Evolutionary conservation across 805 yeast species (phyloP), one percentile per base, ranked within the genome.

Genomic region (Candida ficus): DNA sequence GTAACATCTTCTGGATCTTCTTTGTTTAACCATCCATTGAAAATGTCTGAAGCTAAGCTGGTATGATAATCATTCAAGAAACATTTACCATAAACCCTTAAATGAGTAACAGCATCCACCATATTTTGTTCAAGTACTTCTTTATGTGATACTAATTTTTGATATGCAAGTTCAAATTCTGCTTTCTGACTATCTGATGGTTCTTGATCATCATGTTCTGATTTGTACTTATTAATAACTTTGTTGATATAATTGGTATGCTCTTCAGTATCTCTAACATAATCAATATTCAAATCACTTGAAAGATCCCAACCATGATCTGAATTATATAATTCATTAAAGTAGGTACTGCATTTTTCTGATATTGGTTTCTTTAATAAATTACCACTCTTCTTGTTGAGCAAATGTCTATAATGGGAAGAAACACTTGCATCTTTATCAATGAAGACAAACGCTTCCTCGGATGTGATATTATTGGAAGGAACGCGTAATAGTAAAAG

Each of bases 61-160:
- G 26, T 49, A n/a, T n/a, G n/a, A n/a, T n/a, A n/a, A 21, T 58
- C 58, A 4, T 58, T 54, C 32, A 71, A 46, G 47, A 57, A 75
- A 46, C 80, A 75, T 34, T 68, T 63, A 37, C 71, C 67, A 50
- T 66, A 75, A n/a, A 72, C 67, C 44, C 73, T 61, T 35, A 74
- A 47, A 46, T 70, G 75, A 10, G 73, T 64, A 17, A 72, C 52
- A 39, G 65, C 66, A 42, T 70, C 70, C 20, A 68, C 61, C 51
- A 74, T 62, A 7, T 46, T 44, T 37, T 64, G 66, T 48, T 71
- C 75, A 10, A 53, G 45, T 3, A 36, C 31, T 38, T 44, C 44
- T 11, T 66, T 63, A 17, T 45, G 45, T 3, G 43, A 34, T 53
- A 58, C 51, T 37, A 58, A 46, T 12, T 52, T 48, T 6, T 60